Conservation (phyloP, 345 rosid species). For the Citrus trifoliata region DNA sequence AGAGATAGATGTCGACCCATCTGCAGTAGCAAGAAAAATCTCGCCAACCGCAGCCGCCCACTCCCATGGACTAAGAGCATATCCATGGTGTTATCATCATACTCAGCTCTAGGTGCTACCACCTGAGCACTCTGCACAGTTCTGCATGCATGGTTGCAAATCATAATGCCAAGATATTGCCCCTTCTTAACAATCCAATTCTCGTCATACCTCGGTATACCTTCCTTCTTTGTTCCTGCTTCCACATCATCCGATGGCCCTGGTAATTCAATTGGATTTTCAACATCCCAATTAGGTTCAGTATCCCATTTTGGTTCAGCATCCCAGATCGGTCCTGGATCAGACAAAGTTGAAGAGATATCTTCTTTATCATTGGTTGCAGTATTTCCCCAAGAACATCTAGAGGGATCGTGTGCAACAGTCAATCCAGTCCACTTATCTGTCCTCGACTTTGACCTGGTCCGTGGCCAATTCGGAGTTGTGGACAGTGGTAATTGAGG, state of each 20-base stretch:
- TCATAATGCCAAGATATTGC: conserved; percentile 82
- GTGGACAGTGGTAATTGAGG: conserved; percentile 76
- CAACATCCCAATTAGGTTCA: conserved; percentile 77
- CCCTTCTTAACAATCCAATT: conserved; percentile 80
- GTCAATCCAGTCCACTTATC: conserved; percentile 88
- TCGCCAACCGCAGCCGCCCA: conserved; percentile 77
- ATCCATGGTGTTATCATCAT: conserved; percentile 84
- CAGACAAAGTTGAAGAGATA: conserved; percentile 89
- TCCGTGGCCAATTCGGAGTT: conserved; percentile 95
- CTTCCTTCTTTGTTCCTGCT: conserved; percentile 53
- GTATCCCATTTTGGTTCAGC: conserved; percentile 93
- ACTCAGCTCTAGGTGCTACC: conserved; percentile 91
- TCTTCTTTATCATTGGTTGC: conserved; percentile 87
- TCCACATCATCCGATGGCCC: conserved; percentile 77
- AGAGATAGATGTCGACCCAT: conserved; percentile 85
- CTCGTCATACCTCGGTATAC: conserved; percentile 55
- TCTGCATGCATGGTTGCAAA: conserved; percentile 97
- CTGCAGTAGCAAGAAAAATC: conserved; percentile 85
- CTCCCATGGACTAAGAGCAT: conserved; percentile 87
- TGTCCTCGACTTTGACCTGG: conserved; percentile 87
- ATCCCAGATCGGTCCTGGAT: conserved; percentile 99
- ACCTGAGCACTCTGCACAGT: conserved; percentile 96
- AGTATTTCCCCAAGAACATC: conserved; percentile 79
- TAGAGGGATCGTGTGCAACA: conserved; percentile 61
- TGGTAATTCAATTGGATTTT: conserved; percentile 83